A percentile compares a stretch with the other conserved stretches of the same genome.
Conservation (phyloP, 1,284 basidiomycete species). For the Phylloporus gajari region DNA sequence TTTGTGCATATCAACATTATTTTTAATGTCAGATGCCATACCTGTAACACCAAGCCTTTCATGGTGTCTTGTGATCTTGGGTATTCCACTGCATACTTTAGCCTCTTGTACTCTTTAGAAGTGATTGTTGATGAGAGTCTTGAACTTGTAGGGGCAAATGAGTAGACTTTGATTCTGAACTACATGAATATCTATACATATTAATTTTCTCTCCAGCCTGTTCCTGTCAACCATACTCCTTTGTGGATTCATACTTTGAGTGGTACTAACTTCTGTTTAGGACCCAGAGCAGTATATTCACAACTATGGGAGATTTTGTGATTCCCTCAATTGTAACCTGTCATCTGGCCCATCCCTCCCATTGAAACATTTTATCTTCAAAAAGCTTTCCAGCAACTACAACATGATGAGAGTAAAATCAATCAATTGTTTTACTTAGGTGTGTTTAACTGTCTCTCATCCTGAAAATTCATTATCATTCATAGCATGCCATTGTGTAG, state of each 20-base stretch:
- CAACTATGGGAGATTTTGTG: conserved; percentile 74
- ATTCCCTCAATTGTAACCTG: conserved; percentile 46
- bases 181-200: conserved; percentile 82
- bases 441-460: conserved; percentile 36
- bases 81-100: too few species aligned
- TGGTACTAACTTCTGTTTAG: conserved; percentile 48
- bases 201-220: conserved; percentile 17
- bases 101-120: too few species aligned
- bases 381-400: conserved; percentile 74
- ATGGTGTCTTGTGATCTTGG: too few species aligned
- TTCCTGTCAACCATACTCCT: conserved; percentile 2
- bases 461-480: neutral
- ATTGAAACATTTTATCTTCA: conserved; percentile 72
- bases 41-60: too few species aligned
- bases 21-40: too few species aligned
- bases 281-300: conserved; percentile 85
- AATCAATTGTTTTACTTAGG: conserved; percentile 80
- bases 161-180: conserved; percentile 82
- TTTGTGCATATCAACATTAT: too few species aligned
- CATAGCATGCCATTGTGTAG: conserved; percentile 82
- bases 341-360: conserved; percentile 31
- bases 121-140: conserved; percentile 79
- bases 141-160: conserved; percentile 79
- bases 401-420: conserved; percentile 75
- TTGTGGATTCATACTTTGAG: neutral